A percentile compares a stretch with the other conserved stretches of the same genome.
Conservation (phyloP, 768 basidiomycete species). For the Lactifluus pinguis region DNA sequence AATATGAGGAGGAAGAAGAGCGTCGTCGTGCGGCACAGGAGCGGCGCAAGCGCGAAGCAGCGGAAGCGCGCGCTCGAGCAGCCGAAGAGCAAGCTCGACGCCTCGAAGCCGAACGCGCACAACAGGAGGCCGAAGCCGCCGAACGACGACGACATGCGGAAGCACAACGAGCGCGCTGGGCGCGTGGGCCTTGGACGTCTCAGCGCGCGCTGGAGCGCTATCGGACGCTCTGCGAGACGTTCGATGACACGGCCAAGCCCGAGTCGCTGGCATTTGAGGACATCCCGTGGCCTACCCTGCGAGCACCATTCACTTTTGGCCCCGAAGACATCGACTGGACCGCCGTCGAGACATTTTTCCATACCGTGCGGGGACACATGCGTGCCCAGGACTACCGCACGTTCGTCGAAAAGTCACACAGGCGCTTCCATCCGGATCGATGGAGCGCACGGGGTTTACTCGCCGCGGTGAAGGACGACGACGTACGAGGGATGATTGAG, state of each 20-base stretch:
- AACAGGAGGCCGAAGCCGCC: slow-evolving; percentile 21
- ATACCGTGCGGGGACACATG: slow-evolving; percentile 41
- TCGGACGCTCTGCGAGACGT: slow-evolving; percentile 46
- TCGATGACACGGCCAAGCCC: slow-evolving; percentile 45
- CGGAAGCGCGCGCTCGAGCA: slow-evolving; percentile 28
- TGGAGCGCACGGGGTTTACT: slow-evolving; percentile 65
- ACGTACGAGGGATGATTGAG: slow-evolving; percentile 49
- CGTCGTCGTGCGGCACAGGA: slow-evolving; percentile 22
- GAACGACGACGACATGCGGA: slow-evolving; percentile 35
- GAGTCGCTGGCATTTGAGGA: slow-evolving; percentile 49
- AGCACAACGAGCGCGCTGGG: slow-evolving; percentile 43
- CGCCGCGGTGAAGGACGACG: slow-evolving; percentile 46
- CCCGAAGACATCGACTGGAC: slow-evolving; percentile 64
- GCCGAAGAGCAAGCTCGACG: slow-evolving; percentile 25
- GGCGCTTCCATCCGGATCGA: slow-evolving; percentile 71
- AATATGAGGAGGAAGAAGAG: slow-evolving; percentile 24
- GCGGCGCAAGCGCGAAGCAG: slow-evolving; percentile 21
- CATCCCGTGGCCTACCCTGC: slow-evolving; percentile 71
- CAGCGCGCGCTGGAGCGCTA: slow-evolving; percentile 66
- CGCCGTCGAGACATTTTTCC: slow-evolving; percentile 65
- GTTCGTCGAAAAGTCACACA: slow-evolving; percentile 62
- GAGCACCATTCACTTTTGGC: slow-evolving; percentile 40
- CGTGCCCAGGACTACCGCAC: slow-evolving; percentile 51
- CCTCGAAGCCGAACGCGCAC: slow-evolving; percentile 21
- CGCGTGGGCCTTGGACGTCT: slow-evolving; percentile 51